Evolutionary conservation across 108 stramenopile species (phyloP).

Genomic region (Schizochytrium sp.): DNA sequence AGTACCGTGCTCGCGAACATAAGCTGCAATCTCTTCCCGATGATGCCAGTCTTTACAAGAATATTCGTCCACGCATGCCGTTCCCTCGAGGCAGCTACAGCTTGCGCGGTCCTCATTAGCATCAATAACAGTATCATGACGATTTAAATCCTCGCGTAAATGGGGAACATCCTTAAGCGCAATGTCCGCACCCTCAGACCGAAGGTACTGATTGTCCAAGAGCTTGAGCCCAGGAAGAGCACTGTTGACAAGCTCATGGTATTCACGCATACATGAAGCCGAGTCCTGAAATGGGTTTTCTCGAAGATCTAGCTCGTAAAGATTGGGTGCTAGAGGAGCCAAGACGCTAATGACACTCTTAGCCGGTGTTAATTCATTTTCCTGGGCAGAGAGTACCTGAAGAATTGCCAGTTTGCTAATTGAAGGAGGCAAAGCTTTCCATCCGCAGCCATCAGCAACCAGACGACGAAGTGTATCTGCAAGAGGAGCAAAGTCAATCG

Average conservation of each 20-base stretch:
- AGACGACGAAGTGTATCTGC: not conserved
- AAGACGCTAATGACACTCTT: not conserved
- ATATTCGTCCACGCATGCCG: constrained; percentile 30
- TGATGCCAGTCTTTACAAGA: constrained; percentile 54
- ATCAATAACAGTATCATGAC: constrained; percentile 34
- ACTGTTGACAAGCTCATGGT: no score
- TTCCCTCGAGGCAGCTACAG: constrained; percentile 37
- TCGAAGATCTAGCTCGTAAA: constrained; percentile 25
- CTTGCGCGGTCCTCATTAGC: constrained; percentile 36
- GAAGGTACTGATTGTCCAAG: constrained; percentile 10
- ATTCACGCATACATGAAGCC: not conserved
- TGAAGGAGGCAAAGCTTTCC: not conserved
- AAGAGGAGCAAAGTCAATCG: constrained; percentile 46
- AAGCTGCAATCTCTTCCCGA: constrained; percentile 36
- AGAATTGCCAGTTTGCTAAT: not conserved
- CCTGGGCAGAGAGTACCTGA: not conserved
- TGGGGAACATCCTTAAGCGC: not conserved
- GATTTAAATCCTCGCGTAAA: constrained; percentile 31
- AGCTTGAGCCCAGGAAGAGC: not conserved
- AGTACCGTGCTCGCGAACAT: constrained; percentile 37
- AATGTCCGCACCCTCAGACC: not conserved
- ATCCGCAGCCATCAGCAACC: constrained; percentile 31
- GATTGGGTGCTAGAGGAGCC: not conserved
- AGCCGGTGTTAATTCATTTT: not conserved
- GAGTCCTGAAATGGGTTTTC: constrained; percentile 43